Conservation (phyloP, 768 basidiomycete species). For the Phlebiopsis flavidoalba region DNA sequence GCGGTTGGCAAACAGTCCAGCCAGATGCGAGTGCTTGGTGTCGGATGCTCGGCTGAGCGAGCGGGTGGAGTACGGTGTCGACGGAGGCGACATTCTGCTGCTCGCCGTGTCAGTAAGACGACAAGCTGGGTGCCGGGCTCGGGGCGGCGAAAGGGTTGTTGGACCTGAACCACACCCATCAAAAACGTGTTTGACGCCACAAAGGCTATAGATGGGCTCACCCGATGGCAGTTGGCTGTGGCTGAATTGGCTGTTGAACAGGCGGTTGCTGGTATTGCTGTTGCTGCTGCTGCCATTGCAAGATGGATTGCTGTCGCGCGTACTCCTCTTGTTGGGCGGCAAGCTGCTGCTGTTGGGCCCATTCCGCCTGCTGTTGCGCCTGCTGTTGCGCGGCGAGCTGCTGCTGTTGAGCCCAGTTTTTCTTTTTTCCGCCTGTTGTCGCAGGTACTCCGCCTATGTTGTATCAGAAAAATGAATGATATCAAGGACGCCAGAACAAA, state of each 20-base stretch:
- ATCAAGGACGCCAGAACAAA: constrained; percentile 11
- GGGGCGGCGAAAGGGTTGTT: constrained; percentile 26
- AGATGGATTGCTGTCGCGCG: background rate
- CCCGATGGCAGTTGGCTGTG: constrained; percentile 50
- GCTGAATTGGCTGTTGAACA: constrained; percentile 31
- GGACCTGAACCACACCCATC: constrained; percentile 36
- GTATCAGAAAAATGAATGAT: background rate
- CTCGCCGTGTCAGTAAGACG: constrained; percentile 23
- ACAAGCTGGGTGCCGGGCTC: constrained; percentile 21
- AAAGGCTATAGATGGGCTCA: constrained; percentile 68
- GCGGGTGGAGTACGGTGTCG: constrained; percentile 33
- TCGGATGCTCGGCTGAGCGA: constrained; percentile 35
- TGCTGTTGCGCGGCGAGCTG: constrained; percentile 29
- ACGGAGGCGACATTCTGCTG: constrained; percentile 14
- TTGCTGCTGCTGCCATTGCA: constrained; percentile 35
- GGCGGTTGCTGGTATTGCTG: constrained; percentile 38
- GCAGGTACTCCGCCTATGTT: constrained; percentile 35
- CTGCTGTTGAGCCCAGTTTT: constrained; percentile 66
- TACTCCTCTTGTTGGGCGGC: background rate
- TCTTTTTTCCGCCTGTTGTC: constrained; percentile 57
- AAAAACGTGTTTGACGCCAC: constrained; percentile 6
- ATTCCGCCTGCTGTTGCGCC: constrained; percentile 47
- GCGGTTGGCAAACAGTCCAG: constrained; percentile 71
- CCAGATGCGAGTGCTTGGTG: constrained; percentile 63
- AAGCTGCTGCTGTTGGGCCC: constrained; percentile 42